phyloP scores from a whole-genome alignment of 345 rosid species.

The Dimocarpus longan region DNA sequence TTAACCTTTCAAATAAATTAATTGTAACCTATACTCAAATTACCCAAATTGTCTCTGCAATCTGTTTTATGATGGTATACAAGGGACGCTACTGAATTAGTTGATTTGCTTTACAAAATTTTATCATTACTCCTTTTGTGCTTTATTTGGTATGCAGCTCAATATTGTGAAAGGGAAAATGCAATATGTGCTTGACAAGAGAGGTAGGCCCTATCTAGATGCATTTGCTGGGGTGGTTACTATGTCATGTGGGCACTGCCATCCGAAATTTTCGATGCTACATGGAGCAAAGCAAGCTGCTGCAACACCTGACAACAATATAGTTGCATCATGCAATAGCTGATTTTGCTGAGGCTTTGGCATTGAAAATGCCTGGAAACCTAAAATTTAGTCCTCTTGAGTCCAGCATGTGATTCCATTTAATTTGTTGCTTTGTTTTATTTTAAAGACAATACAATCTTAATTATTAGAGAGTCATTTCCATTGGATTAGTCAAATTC shows the following conservation, averaged over 20 bases:
- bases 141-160: constrained; percentile 38
- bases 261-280: constrained; percentile 74
- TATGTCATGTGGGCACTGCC: constrained; percentile 94
- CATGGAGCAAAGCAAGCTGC: constrained; percentile 75
- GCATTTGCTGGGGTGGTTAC: constrained; percentile 93
- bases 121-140: neutral
- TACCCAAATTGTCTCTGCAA: no score
- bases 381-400: constrained; percentile 55
- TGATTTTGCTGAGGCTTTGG: constrained; percentile 90
- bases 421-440: no score
- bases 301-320: constrained; percentile 87
- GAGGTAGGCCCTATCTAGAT: constrained; percentile 71
- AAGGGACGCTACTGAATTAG: no score
- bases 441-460: neutral
- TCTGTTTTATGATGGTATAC: no score
- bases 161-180: constrained; percentile 98
- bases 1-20: no score
- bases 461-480: neutral
- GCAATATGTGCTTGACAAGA: constrained; percentile 91
- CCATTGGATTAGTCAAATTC: neutral
- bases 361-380: constrained; percentile 89
- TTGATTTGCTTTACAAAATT: no score
- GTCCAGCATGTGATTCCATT: neutral
- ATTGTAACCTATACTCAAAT: no score
- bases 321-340: constrained; percentile 81